A percentile compares a stretch with the other conserved stretches of the same genome.
These are phyloP conservation scores for Phaeotremella fagi DNA, from an alignment of 768 basidiomycete species.

Conservation along the genomic window DNA sequence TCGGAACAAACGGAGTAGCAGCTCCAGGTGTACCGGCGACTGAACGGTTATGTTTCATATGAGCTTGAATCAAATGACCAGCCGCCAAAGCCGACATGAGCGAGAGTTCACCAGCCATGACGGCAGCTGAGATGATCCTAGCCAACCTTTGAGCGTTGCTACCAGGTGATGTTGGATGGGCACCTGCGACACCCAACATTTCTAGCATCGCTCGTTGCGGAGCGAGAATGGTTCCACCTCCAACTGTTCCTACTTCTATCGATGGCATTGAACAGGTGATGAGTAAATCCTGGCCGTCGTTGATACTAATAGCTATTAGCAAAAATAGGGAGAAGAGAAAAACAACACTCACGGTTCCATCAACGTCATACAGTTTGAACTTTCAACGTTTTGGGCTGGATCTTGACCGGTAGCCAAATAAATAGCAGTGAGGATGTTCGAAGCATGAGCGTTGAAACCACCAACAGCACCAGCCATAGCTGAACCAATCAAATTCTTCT, in stretches of 20 bases:
- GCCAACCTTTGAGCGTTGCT: conserved; percentile 85
- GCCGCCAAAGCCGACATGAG: conserved; percentile 88
- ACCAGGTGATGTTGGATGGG: conserved; percentile 79
- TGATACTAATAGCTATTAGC: conserved; percentile 56
- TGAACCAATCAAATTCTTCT: conserved; percentile 96
- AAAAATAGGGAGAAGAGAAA: conserved; percentile 6
- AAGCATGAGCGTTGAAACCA: conserved; percentile 97
- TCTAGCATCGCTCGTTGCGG: conserved; percentile 88
- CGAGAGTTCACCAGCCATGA: conserved; percentile 96
- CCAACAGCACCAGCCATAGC: conserved; percentile 98
- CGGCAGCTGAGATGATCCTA: conserved; percentile 79
- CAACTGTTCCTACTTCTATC: conserved; percentile 96
- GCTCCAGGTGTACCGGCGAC: conserved; percentile 70
- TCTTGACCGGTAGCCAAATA: conserved; percentile 97
- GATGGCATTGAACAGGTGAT: conserved; percentile 97
- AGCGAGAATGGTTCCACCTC: conserved; percentile 86
- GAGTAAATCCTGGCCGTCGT: conserved; percentile 82
- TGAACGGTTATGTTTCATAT: conserved; percentile 86
- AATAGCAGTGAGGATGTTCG: conserved; percentile 92
- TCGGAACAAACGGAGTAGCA: conserved; percentile 40
- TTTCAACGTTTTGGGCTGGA: conserved; percentile 98
- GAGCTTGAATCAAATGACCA: conserved; percentile 88
- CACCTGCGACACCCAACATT: conserved; percentile 87
- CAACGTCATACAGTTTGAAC: conserved; percentile 94
- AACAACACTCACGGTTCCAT: conserved; percentile 83